Evolutionary conservation across 1,284 basidiomycete species (phyloP), one percentile per base, ranked within the genome.

Genomic region (Papiliotrema terrestris): DNA sequence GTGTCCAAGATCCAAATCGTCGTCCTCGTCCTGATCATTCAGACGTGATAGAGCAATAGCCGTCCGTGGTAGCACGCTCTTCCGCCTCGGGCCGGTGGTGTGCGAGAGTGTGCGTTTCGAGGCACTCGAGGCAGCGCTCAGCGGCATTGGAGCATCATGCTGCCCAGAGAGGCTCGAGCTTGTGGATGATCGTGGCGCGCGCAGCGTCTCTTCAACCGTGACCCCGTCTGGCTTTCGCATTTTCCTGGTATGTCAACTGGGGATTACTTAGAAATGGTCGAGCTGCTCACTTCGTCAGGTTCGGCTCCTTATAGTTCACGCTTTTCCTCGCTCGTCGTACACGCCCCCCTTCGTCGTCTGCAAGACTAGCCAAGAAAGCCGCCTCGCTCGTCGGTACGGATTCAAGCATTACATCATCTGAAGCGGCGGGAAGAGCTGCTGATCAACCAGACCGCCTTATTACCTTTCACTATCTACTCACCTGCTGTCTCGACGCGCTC

Each of bases 221-320:
- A 65, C 38, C 8, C 67, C 67, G 63, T 88, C 87, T 8, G 89
- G 89, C 77, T 91, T 91, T 45, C 89, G 86, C 89, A 92, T 91
- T 84, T 93, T 93, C 46, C 88, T 91, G 65, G 2, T 15, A 36
- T 35, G 36, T 45, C 38, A 56, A 54, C 47, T 48, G 54, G 48
- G 49, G 51, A 17, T 49, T 26, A 23, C 19, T 26, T 52, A 48
- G 55, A 45, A 25, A 29, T 19, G 17, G 48, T 38, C 29, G 44
- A 29, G 23, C 14, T 3, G 84, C 87, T 61, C 72, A 91, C 89
- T 88, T 91, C 72, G 90, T 91, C 29, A 93, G 80, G 73, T 90
- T 92, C 13, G 90, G 90, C 72, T 93, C 90, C 1, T 89, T 82
- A 67, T 93, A 92, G 71, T 91, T 92, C 52, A 92, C 80, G 64